Base-by-base conservation (phyloP, 169 alveolate species). In the Eimeria zaria region DNA sequence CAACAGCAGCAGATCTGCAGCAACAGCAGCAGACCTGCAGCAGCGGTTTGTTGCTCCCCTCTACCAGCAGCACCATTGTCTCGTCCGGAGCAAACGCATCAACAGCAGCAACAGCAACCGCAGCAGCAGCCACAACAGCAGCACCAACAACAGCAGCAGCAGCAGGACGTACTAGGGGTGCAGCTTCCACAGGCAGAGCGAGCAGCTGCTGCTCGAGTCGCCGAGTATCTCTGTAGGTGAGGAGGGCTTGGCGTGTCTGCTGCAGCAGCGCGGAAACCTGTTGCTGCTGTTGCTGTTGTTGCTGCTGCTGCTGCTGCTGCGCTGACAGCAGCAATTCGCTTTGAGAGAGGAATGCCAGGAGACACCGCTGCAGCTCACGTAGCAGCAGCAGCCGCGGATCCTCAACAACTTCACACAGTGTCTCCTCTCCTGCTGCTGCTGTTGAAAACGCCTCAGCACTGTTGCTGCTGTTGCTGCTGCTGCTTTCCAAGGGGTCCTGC, bases 321-420 rank as follows among this genome's bases (percentile, higher is more conserved):
- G 95, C 84, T 27, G 95, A 78, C 14, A 90, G 95, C 58, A 90
- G 71, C 87, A 90, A 55, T 44, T 90, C 89, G 64, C 89, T 64
- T 60, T 90, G 95, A 11, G 95, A 90, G 60, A 90, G 67, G 30
- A 90, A 78, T 1, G 95, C 83, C 44, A 69, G 71, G 51, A 90
- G 69, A 41, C 87, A 78, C 41, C 89, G 71, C 71, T 39, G 95
- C 76, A 90, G 95, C 53, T 81, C 87, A 5, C 95, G 89, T 60
- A 90, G 95, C 95, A 90, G 95, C 73, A 48, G 30, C 78, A 9
- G 18, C 95, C 95, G 30, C 9, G 87, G 89, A 46, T 90, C 95
- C 46, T 90, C 89, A 11, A 27, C 89, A 1, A 80, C 89, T 30
- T 80, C 89, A 62, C 60, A 1, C 33, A 44, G 5, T 27, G 30